Evolutionary conservation across 106 monocot genomes (phyloP).

Genomic region (Acorus calamus): DNA sequence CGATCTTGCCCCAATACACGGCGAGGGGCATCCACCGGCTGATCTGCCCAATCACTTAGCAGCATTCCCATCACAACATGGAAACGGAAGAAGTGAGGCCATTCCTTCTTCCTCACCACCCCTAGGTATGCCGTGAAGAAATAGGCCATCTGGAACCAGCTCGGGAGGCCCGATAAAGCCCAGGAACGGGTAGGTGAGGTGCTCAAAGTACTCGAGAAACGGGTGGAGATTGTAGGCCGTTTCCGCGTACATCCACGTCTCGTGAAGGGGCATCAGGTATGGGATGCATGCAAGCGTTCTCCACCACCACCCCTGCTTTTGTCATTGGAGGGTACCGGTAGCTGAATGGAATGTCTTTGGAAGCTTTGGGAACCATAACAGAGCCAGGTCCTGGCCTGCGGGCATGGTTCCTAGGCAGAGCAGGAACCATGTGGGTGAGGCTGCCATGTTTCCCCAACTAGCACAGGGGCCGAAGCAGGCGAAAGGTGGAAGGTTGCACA

Average conservation of each 20-base stretch:
- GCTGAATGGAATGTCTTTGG: conserved; percentile 14
- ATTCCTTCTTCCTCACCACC: no score
- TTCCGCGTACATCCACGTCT: conserved; percentile 59
- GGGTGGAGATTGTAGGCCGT: conserved; percentile 57
- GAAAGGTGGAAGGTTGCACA: conserved; percentile 8
- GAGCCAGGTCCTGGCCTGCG: no score
- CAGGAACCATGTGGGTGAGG: conserved; percentile 15
- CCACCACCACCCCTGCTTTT: conserved; percentile 70
- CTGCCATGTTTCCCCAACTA: conserved; percentile 30
- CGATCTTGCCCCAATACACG: no score
- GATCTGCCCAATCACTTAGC: no score
- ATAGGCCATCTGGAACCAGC: no score
- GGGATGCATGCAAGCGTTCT: conserved; percentile 64
- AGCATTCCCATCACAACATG: no score
- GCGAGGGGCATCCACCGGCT: no score
- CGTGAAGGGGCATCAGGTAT: conserved; percentile 50
- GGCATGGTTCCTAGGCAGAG: background rate
- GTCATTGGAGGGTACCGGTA: conserved; percentile 69
- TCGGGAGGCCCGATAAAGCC: no score
- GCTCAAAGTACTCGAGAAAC: conserved; percentile 44
- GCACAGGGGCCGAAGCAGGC: conserved; percentile 13
- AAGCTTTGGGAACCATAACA: no score
- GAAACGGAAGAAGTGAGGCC: no score
- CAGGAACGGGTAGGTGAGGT: no score
- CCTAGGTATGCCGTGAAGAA: no score